Base-by-base conservation (phyloP, 2,329 filamentous ascomycete genomes). In the Nannizziopsis barbatae region DNA sequence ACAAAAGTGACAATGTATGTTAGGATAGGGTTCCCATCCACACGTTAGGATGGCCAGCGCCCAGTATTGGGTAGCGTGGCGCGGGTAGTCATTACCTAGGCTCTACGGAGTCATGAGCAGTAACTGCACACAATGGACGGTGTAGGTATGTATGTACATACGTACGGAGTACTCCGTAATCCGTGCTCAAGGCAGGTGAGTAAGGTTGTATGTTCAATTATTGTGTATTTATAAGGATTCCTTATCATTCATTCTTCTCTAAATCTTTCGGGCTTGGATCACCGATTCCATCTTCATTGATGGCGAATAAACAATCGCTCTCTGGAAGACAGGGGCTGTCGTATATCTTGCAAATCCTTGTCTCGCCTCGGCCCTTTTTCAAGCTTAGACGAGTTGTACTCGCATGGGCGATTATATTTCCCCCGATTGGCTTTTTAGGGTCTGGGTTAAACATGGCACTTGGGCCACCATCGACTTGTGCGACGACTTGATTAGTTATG, bases 361-460 rank as follows among this genome's bases (percentile, higher is more conserved):
- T 98, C 74, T 98, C 92, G 27, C 79, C 92, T 48, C 92, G 77
- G 1, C 92, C 93, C 68, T 98, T 98, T 73, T 95, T 95, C 63
- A 98, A 67, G 61, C 88, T 95, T 58, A 98, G 76, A 61, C 92
- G 77, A 1, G 92, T 98, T 1, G 92, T 98, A 62, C 87, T 95
- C 45, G 92, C 89, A 65, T 98, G 92, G 2, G 93, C 92, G 63
- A 98, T 96, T 57, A 98, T 98, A 67, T 98, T 96, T 55, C 92
- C 92, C 57, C 92, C 92, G 63, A 98, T 95, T 0, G 92, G 92
- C 68, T 98, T 98, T 77, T 98, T 98, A 6, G 92, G 92, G 61
- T 98, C 93, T 0, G 93, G 92, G 58, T 98, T 98, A 74, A 95
- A 98, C 92, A 98, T 98, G 53, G 90, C 82, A 61, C 84, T 90